phyloP scores from a whole-genome alignment of 352 stramenopile species.

The Blastocystis sp. region DNA sequence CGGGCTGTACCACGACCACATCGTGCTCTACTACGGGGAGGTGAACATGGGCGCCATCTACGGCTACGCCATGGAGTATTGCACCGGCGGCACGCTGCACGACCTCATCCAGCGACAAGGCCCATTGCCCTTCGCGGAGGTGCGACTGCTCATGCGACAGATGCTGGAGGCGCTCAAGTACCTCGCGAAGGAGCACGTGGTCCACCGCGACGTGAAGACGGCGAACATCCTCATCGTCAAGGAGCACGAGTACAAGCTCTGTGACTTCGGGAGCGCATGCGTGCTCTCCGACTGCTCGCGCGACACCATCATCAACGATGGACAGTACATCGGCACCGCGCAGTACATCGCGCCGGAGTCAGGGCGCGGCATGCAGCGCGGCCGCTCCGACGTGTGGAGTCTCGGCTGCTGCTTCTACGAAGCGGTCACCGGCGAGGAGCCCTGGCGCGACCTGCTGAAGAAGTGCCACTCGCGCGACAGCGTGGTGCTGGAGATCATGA shows the following conservation, averaged over 20 bases:
- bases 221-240: constrained; percentile 41
- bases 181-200: not conserved
- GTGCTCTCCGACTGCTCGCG: not conserved
- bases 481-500: not conserved
- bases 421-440: not conserved
- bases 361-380: not conserved
- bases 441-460: not conserved
- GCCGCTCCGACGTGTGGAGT: constrained; percentile 35
- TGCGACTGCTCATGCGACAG: not conserved
- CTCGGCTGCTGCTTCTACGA: constrained; percentile 36
- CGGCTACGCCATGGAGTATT: constrained; percentile 36
- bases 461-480: constrained; percentile 4
- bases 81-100: not conserved
- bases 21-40: constrained; percentile 28
- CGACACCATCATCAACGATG: constrained; percentile 19
- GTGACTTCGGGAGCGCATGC: not conserved
- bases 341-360: constrained; percentile 9
- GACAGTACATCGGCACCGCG: not conserved
- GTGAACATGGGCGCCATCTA: not conserved
- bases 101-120: not conserved
- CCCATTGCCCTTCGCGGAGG: not conserved
- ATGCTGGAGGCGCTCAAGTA: constrained; percentile 17
- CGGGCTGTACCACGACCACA: not conserved
- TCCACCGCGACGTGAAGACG: constrained; percentile 34
- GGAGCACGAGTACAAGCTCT: not conserved